phyloP scores from a whole-genome alignment of 306 rosid species.

The Gastrolobium bilobum region DNA sequence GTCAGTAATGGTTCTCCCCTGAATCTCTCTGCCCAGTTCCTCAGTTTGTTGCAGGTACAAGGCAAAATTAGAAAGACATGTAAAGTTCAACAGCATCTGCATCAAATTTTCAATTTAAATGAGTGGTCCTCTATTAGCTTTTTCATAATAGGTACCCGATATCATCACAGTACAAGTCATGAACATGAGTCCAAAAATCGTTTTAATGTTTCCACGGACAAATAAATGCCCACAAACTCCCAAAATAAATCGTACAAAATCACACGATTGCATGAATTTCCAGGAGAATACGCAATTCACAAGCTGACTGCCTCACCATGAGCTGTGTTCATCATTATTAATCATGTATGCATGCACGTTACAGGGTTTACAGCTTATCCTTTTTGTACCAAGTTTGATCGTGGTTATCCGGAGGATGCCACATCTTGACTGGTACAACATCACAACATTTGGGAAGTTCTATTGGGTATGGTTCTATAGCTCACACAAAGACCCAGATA shows the following conservation, averaged over 20 bases:
- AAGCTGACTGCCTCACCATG: constrained; percentile 26
- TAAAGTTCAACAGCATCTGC: constrained; percentile 49
- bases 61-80: constrained; percentile 57
- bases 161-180: constrained; percentile 38
- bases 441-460: constrained; percentile 36
- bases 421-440: constrained; percentile 48
- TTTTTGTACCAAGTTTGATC: neutral
- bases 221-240: constrained; percentile 20
- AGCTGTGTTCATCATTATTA: constrained; percentile 31
- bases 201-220: constrained; percentile 45
- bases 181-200: constrained; percentile 47
- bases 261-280: constrained; percentile 48
- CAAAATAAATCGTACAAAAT: constrained; percentile 42
- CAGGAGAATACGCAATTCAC: constrained; percentile 39
- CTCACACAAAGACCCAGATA: constrained; percentile 47
- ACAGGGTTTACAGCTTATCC: constrained; percentile 31
- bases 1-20: constrained; percentile 59
- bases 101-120: constrained; percentile 48
- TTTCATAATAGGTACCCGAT: constrained; percentile 21
- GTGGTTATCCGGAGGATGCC: neutral
- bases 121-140: constrained; percentile 60
- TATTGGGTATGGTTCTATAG: constrained; percentile 17
- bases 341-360: constrained; percentile 27
- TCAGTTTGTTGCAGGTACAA: constrained; percentile 51
- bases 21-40: constrained; percentile 57